Evolutionary conservation across 2,329 filamentous ascomycete species (phyloP), one percentile per base, ranked within the genome.

Genomic region (Colletotrichum trifolii): DNA sequence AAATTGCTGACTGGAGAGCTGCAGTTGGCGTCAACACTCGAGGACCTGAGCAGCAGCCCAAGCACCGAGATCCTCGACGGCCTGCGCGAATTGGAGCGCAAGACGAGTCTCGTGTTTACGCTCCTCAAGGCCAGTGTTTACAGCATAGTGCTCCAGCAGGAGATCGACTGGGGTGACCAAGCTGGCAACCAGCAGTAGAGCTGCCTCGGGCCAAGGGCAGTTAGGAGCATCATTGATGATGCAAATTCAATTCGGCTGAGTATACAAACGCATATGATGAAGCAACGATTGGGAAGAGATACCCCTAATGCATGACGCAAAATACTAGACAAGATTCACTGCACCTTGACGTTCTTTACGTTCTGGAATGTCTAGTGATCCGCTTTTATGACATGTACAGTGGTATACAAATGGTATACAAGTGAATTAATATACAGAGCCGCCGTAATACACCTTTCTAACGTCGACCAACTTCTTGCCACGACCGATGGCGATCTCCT

Each of bases 111-210:
- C 59, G 95, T 97, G 25, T 98, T 97, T 78, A 99, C 96, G 68
- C 80, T 98, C 75, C 85, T 99, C 75, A 99, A 99, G 83, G 95
- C 96, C 15, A 98, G 95, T 78, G 96, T 99, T 69, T 99, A 99
- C 81, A 97, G 92, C 75, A 99, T 99, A 81, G 94, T 99, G 67
- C 78, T 99, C 82, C 95, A 99, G 85, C 95, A 98, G 85, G 93
- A 98, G 85, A 93, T 97, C 73, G 89, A 91, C 68, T 92, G 90
- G 78, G 91, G 87, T 53, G 83, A 84, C 70, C 79, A 81, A 67
- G 74, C 73, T 36, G 74, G 74, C 69, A 75, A 77, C 55, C 71
- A 75, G 38, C 74, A 75, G 45, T 65, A 73, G 66, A 25, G 25
- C 25, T 25, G 25, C 25, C 25, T 25, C 25, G 25, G 25, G 70